Evolutionary conservation across 257 asterid species (phyloP), one percentile per base, ranked within the genome.

Genomic region (Gentiana straminea): DNA sequence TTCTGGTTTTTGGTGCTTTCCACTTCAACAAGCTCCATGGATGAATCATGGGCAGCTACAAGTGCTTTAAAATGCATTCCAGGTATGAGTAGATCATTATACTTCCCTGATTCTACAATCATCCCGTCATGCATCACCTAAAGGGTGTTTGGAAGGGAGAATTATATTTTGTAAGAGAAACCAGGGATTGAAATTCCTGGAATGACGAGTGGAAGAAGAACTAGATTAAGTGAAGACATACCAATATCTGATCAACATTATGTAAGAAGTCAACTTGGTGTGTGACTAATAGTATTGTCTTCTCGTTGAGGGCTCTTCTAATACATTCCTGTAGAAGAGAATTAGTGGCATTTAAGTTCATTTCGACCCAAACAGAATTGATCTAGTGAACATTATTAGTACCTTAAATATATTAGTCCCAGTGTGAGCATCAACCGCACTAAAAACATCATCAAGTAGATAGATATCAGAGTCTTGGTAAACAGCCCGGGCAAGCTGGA

Each of bases 201-300:
- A 56, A 57, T 37, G 46, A 32, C 45, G 51, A 60, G 51, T 32
- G 13, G 9, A 55, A 54, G 59, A 47, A 15, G 32, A 15, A 0
- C 64, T 58, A 60, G 38, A 41, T 36, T 24, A 33, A 13, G 3
- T 13, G 51, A 32, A 65, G 54, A 15, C 4, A 12, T 77, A 92
- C 99, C 3, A 92, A 69, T 68, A 92, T 92, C 56, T 70, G 84
- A 73, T 92, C 99, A 57, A 85, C 93, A 36, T 92, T 92, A 60
- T 83, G 97, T 81, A 92, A 76, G 91, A 92, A 92, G 75, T 92
- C 99, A 8, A 92, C 95, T 92, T 92, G 99, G 79, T 92, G 99
- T 0, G 99, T 92, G 12, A 92, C 99, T 24, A 92, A 93, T 43
- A 92, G 53, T 36, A 84, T 59, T 10, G 99, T 92, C 78, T 92